These are phyloP conservation scores for Termitomyces sp. DNA, from an alignment of 768 basidiomycete species.

Conservation along the genomic window DNA sequence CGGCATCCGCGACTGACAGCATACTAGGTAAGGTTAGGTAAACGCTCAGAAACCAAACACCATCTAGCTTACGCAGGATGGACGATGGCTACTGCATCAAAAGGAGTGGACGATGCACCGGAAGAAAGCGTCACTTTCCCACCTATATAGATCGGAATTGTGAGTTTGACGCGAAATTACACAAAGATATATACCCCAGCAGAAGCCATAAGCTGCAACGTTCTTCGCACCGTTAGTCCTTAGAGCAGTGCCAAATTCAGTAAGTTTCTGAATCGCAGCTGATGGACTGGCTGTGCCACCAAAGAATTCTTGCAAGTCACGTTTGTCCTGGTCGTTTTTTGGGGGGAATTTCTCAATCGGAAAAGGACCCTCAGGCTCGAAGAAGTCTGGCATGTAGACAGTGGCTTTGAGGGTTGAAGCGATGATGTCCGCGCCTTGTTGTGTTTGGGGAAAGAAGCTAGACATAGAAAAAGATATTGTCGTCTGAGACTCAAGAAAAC, in stretches of 20 bases:
- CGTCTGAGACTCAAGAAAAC: not conserved
- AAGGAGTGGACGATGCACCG: constrained; percentile 33
- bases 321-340: constrained; percentile 44
- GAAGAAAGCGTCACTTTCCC: constrained; percentile 43
- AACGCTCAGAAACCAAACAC: not conserved
- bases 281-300: constrained; percentile 42
- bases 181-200: constrained; percentile 39
- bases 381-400: constrained; percentile 66
- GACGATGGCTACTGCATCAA: constrained; percentile 42
- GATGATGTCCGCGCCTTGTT: constrained; percentile 61
- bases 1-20: constrained; percentile 44
- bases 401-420: constrained; percentile 43
- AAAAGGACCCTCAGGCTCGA: constrained; percentile 46
- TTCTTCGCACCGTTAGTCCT: constrained; percentile 36
- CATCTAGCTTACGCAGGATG: constrained; percentile 50
- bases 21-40: constrained; percentile 28
- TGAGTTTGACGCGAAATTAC: not conserved
- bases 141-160: constrained; percentile 20
- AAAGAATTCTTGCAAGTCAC: constrained; percentile 52
- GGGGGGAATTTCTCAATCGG: constrained; percentile 47
- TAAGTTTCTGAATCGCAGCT: constrained; percentile 32
- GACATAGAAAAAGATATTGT: not conserved
- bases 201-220: constrained; percentile 49
- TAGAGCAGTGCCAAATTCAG: constrained; percentile 32
- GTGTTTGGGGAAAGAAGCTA: constrained; percentile 57